These are phyloP conservation scores for Athelia psychrophila DNA, from an alignment of 1,284 basidiomycete species.

Conservation along the genomic window DNA sequence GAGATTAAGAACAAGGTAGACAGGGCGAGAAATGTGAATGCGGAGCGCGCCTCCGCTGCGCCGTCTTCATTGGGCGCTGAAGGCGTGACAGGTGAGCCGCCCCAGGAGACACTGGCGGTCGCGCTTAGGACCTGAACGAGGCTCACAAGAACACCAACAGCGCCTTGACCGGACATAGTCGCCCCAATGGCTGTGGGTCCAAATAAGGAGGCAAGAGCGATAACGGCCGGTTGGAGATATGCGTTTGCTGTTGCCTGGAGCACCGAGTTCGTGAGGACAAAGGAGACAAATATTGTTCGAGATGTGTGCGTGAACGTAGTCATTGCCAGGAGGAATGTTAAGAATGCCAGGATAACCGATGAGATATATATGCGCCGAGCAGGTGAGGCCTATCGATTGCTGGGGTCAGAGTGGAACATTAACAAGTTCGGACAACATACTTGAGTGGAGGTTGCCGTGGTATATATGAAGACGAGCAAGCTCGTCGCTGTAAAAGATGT, in stretches of 20 bases:
- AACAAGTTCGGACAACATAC: constrained; percentile 34
- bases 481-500: constrained; percentile 61
- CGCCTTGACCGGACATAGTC: constrained; percentile 75
- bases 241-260: constrained; percentile 55
- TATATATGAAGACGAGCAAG: constrained; percentile 68
- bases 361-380: constrained; percentile 47
- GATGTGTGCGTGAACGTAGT: constrained; percentile 57
- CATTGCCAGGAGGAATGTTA: constrained; percentile 54
- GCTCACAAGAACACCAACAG: constrained; percentile 72
- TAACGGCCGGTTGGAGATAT: constrained; percentile 68
- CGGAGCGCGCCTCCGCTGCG: constrained; percentile 56
- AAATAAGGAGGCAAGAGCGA: constrained; percentile 71
- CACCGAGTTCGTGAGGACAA: constrained; percentile 58
- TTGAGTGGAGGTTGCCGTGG: constrained; percentile 63
- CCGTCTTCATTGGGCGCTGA: constrained; percentile 32
- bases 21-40: constrained; percentile 69
- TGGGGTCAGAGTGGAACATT: background rate
- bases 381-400: constrained; percentile 41
- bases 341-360: constrained; percentile 41
- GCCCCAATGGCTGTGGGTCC: constrained; percentile 66
- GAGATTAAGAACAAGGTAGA: constrained; percentile 63
- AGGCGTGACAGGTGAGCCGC: constrained; percentile 29
- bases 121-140: constrained; percentile 69
- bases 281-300: constrained; percentile 56
- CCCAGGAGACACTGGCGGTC: constrained; percentile 48